Conservation (phyloP, 1,139 yeast species). For the Wickerhamomyces sp. region DNA sequence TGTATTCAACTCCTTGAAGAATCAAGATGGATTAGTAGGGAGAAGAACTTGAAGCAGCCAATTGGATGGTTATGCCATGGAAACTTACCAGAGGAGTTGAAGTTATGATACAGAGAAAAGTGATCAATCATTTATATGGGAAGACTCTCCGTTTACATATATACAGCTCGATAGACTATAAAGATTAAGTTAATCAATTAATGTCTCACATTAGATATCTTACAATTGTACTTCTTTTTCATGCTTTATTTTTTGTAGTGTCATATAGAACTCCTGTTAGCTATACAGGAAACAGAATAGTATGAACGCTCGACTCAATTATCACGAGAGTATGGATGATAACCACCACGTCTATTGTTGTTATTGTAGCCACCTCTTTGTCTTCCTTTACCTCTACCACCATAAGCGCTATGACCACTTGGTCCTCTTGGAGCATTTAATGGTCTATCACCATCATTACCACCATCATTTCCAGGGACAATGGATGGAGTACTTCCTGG, state of each 20-base stretch:
- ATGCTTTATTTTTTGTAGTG: neutral
- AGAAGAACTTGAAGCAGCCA: constrained; percentile 31
- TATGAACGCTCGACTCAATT: too few species aligned
- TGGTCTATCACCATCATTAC: constrained; percentile 20
- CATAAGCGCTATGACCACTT: constrained; percentile 20
- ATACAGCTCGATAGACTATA: too few species aligned
- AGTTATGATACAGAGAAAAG: neutral
- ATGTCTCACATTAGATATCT: too few species aligned
- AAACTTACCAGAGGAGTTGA: constrained; percentile 21
- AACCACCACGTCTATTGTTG: constrained; percentile 27
- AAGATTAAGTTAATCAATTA: too few species aligned
- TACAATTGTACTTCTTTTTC: neutral
- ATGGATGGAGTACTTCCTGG: constrained; percentile 12
- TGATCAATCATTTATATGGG: too few species aligned
- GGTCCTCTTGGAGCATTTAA: constrained; percentile 34
- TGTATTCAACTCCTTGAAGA: constrained; percentile 33
- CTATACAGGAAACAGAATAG: too few species aligned
- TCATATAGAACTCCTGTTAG: too few species aligned
- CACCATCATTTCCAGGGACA: neutral
- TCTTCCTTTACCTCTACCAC: constrained; percentile 21
- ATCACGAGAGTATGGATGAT: constrained; percentile 26
- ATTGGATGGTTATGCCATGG: constrained; percentile 37
- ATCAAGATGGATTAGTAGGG: constrained; percentile 28
- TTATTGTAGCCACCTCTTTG: constrained; percentile 19
- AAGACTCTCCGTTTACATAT: too few species aligned